phyloP scores from a whole-genome alignment of 129 eudicot genomes.

The Smallanthus sonchifolius region DNA sequence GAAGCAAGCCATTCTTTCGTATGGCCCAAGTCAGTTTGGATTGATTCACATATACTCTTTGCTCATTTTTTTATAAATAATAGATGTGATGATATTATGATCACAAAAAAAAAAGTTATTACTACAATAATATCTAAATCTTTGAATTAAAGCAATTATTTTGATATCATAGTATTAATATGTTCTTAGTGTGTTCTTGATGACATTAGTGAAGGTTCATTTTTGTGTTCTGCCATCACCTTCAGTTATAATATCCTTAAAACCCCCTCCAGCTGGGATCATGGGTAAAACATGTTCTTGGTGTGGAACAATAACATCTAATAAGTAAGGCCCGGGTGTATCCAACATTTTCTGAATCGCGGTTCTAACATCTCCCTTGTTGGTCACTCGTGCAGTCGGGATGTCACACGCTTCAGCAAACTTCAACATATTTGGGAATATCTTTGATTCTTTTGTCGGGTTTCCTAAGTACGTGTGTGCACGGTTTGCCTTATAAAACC shows the following conservation, averaged over 20 bases:
- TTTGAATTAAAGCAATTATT: no score
- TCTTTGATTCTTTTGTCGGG: slow-evolving; percentile 15
- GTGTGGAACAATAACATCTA: slow-evolving; percentile 45
- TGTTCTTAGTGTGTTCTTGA: no score
- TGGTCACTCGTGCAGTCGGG: slow-evolving; percentile 43
- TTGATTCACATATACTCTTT: no score
- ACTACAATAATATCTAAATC: no score
- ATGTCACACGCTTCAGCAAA: slow-evolving; percentile 41
- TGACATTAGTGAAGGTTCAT: no score
- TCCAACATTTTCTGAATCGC: background rate
- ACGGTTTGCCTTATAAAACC: slow-evolving; percentile 47
- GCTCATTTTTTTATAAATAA: no score
- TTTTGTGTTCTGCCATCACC: slow-evolving; percentile 24
- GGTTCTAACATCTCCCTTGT: background rate
- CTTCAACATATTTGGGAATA: slow-evolving; percentile 50
- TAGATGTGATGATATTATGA: no score
- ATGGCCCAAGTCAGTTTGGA: no score
- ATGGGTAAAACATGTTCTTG: slow-evolving; percentile 60
- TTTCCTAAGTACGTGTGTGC: slow-evolving; percentile 51
- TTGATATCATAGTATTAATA: no score
- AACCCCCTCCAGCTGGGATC: slow-evolving; percentile 56
- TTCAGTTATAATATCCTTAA: slow-evolving; percentile 48
- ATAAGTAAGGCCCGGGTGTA: background rate
- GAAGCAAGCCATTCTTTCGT: no score
- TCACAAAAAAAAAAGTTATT: no score